phyloP scores from a whole-genome alignment of 805 yeast genomes.

The Kuraishia capsulata region DNA sequence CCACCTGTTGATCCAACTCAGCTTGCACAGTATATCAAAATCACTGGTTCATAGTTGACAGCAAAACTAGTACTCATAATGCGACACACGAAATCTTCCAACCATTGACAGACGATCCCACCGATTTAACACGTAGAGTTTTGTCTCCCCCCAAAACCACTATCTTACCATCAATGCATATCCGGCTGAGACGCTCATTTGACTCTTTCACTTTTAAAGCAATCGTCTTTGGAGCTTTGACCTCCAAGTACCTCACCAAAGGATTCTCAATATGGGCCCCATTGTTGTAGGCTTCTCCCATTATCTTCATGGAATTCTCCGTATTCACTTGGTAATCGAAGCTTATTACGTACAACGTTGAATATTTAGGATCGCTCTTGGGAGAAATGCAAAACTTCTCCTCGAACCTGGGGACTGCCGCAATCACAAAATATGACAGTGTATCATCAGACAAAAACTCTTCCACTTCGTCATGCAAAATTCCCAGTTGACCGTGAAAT shows the following conservation, averaged over 20 bases:
- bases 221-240: slow-evolving; percentile 12
- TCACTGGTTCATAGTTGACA: not conserved
- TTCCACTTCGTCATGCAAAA: not conserved
- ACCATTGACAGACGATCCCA: slow-evolving; percentile 1
- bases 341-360: slow-evolving; percentile 34
- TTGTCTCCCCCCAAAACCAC: slow-evolving; percentile 10
- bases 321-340: slow-evolving; percentile 26
- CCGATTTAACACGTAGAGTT: slow-evolving; percentile 3
- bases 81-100: not conserved
- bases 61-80: not conserved
- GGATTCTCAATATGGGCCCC: slow-evolving; percentile 45
- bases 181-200: slow-evolving; percentile 31
- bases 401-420: slow-evolving; percentile 50
- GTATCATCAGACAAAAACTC: slow-evolving; percentile 21
- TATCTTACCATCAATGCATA: slow-evolving; percentile 64
- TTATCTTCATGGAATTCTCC: slow-evolving; percentile 37
- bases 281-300: slow-evolving; percentile 45
- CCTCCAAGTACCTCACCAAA: slow-evolving; percentile 34
- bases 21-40: not conserved
- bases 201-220: slow-evolving; percentile 16
- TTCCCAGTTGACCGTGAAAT: slow-evolving; percentile 33
- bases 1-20: not conserved
- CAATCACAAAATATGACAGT: slow-evolving; percentile 51
- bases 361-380: slow-evolving; percentile 32
- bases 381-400: slow-evolving; percentile 59